phyloP scores from a whole-genome alignment of 1,284 basidiomycete genomes.

The Sporisorium scitamineum region DNA sequence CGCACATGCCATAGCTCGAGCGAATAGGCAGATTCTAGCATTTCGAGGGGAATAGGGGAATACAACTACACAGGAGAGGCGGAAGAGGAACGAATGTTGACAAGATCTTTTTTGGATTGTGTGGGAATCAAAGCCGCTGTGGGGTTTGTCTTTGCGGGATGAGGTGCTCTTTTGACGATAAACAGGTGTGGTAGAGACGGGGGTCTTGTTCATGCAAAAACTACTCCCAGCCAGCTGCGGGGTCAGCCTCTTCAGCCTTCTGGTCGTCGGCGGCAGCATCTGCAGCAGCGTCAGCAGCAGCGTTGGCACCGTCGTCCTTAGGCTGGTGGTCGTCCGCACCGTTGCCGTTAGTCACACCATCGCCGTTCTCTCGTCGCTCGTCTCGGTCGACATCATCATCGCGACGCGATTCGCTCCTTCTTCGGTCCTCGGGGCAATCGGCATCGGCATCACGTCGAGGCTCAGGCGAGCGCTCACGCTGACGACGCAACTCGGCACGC shows the following conservation, averaged over 20 bases:
- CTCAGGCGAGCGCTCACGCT: constrained; percentile 47
- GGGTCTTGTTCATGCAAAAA: background rate
- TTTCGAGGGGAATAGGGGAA: constrained; percentile 2
- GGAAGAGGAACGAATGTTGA: background rate
- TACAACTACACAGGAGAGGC: constrained; percentile 15
- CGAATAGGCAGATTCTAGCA: constrained; percentile 3
- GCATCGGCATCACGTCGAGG: constrained; percentile 35
- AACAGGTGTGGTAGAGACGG: background rate
- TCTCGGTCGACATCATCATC: constrained; percentile 35
- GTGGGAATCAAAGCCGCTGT: background rate
- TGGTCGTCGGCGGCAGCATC: constrained; percentile 16
- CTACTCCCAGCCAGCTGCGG: constrained; percentile 16
- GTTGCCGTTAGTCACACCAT: constrained; percentile 22
- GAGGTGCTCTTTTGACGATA: no score
- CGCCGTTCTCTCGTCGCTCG: constrained; percentile 34
- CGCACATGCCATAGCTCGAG: background rate
- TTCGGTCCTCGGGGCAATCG: constrained; percentile 44
- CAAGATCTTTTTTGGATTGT: background rate
- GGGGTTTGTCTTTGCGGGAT: no score
- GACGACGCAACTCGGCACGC: constrained; percentile 42
- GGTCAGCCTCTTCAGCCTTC: constrained; percentile 12
- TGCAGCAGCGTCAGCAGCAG: constrained; percentile 10
- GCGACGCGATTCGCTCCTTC: constrained; percentile 25
- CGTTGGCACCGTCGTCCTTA: constrained; percentile 10
- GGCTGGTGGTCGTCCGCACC: constrained; percentile 13